Conservation (phyloP, 2,329 filamentous ascomycete genomes). For the Colletotrichum noveboracense region DNA sequence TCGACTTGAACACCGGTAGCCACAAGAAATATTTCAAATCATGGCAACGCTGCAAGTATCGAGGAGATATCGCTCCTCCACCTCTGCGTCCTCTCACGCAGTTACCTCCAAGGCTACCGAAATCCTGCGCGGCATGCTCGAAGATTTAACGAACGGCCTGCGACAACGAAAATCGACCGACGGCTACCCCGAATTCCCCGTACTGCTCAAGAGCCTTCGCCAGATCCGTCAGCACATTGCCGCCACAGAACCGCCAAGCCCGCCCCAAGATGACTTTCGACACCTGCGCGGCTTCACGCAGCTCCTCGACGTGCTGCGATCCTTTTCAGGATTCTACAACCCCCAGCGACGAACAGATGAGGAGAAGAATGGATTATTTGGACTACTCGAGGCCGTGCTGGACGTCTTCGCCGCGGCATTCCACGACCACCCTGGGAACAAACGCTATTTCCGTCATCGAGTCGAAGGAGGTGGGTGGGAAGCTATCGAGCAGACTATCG, state of each 20-base stretch:
- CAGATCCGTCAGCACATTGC: constrained; percentile 69
- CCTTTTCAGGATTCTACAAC: constrained; percentile 79
- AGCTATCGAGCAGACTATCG: constrained; percentile 74
- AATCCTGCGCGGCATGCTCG: constrained; percentile 61
- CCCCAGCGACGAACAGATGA: constrained; percentile 64
- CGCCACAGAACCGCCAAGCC: constrained; percentile 48
- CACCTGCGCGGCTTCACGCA: constrained; percentile 79
- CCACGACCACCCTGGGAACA: constrained; percentile 82
- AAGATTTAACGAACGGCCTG: constrained; percentile 45
- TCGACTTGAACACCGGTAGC: neutral
- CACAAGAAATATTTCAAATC: constrained; percentile 26
- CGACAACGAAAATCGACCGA: constrained; percentile 32
- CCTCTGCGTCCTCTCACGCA: constrained; percentile 61
- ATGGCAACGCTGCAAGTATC: constrained; percentile 53
- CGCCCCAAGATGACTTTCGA: constrained; percentile 81
- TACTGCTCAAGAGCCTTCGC: constrained; percentile 62
- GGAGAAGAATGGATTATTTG: constrained; percentile 70
- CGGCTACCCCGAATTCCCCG: constrained; percentile 53
- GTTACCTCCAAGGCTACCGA: constrained; percentile 65
- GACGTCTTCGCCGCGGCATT: constrained; percentile 78
- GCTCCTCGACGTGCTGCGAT: constrained; percentile 71
- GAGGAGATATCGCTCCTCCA: constrained; percentile 69
- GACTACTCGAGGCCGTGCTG: constrained; percentile 73
- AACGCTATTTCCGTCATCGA: constrained; percentile 81
- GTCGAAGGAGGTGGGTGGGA: constrained; percentile 82